Evolutionary conservation across 768 basidiomycete genomes (phyloP).

Genomic region (Boletus subcaerulescens): DNA sequence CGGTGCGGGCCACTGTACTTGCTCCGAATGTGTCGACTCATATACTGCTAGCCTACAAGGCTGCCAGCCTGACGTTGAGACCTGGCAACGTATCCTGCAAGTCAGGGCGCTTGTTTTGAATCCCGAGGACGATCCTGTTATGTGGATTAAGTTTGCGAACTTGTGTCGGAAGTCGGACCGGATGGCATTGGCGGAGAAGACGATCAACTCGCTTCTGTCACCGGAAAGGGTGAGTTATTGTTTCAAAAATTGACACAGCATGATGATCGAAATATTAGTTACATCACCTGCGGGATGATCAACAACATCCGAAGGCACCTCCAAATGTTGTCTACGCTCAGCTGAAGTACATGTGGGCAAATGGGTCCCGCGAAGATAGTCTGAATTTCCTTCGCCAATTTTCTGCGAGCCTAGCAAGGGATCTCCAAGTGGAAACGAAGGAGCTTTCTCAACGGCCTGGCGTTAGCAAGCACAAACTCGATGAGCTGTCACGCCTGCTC

Average conservation of each 20-base stretch:
- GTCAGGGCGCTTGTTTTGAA: constrained; percentile 91
- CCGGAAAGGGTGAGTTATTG: constrained; percentile 56
- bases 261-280: constrained; percentile 25
- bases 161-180: constrained; percentile 93
- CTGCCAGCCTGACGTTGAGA: constrained; percentile 97
- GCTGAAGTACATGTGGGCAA: constrained; percentile 94
- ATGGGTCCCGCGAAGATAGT: constrained; percentile 71
- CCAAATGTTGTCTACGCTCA: constrained; percentile 96
- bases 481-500: constrained; percentile 79
- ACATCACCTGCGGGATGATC: constrained; percentile 49
- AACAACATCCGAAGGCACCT: constrained; percentile 68
- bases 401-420: constrained; percentile 68
- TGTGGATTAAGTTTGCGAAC: constrained; percentile 99
- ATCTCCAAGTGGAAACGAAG: constrained; percentile 61
- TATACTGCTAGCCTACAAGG: constrained; percentile 68
- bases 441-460: constrained; percentile 50
- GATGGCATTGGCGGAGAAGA: constrained; percentile 94
- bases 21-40: not conserved
- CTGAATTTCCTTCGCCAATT: constrained; percentile 83
- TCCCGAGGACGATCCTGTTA: constrained; percentile 90
- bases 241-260: not conserved
- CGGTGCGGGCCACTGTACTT: constrained; percentile 47
- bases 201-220: constrained; percentile 85
- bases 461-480: constrained; percentile 57
- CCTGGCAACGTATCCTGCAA: constrained; percentile 97